Base-by-base conservation (phyloP, 768 basidiomycete genomes). In the Agaricus sinodeliciosus region DNA sequence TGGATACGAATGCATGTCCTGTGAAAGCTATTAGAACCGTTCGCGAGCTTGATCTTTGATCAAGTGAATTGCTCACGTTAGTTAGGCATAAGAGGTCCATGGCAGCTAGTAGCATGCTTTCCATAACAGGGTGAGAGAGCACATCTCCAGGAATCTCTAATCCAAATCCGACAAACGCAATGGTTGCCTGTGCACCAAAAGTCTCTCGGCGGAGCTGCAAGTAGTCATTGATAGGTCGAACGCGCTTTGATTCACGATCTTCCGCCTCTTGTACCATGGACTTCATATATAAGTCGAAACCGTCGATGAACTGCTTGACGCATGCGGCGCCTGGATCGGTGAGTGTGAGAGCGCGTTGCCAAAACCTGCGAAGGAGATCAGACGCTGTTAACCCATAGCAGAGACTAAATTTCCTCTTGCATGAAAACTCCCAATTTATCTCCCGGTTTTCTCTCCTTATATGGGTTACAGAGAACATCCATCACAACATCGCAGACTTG, bases 1-100 rank as follows among this genome's bases (percentile, higher is more conserved):
- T 8, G 54, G 31, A 41, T 63, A 63, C 3, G 63, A 63, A 41
- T 55, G 49, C 34, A 63, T 55, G 41, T 63, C 63, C 63, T 63
- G 35, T 39, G 3, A 28, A 25, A 41, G 9, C 12, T 2, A 13
- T 48, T 9, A 54, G 52, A 7, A 5, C 6, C 7, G 12, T 12
- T 18, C 28, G 3, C 27, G 43, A 16, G 16, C 28, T 22, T 22
- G 22, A 22, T 22, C 22, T 22, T 22, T 15, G 37, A 1, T 25
- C 5, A 47, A 48, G 27, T 27, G 13, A 18, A 13, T 6, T 2
- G 48, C 59, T 47, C 18, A 62, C 61, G 16, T 60, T 62, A 25
- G 47, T 58, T 35, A 62, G 19, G 16, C 55, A 50, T 27, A 61
- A 48, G 2, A 62, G 46, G 3, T 61, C 60, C 40, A 56, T 49